Evolutionary conservation across 805 yeast species (phyloP).

Genomic region (Nakazawaea pomicola): DNA sequence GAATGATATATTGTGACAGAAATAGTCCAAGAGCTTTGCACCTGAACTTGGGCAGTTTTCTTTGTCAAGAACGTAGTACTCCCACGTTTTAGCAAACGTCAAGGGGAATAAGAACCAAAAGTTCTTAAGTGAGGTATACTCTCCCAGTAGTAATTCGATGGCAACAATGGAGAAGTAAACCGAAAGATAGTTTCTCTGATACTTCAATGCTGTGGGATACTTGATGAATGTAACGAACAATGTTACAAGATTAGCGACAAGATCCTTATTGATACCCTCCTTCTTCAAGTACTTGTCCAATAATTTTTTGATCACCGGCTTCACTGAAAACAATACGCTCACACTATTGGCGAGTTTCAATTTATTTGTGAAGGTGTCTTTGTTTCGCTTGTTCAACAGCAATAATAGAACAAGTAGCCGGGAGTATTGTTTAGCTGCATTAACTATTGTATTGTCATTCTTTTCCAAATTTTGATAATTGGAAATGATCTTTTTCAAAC

Average conservation of each 20-base stretch:
- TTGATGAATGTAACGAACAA: conserved; percentile 2
- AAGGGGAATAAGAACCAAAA: conserved; percentile 11
- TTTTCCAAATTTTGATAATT: neutral
- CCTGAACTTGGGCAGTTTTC: conserved; percentile 5
- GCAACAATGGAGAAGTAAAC: conserved; percentile 8
- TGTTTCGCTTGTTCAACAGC: neutral
- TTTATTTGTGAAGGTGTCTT: neutral
- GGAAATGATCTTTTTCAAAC: neutral
- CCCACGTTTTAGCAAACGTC: conserved; percentile 13
- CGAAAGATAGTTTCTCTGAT: conserved; percentile 10
- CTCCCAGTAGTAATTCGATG: neutral
- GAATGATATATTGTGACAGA: neutral
- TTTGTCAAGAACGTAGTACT: conserved; percentile 1
- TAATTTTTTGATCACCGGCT: conserved; percentile 3
- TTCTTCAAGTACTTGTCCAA: neutral
- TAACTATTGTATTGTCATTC: conserved; percentile 1
- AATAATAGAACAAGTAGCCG: neutral
- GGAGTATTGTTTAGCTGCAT: conserved; percentile 1
- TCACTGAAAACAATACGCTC: conserved; percentile 3
- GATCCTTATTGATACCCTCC: neutral
- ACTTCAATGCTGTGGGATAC: conserved; percentile 7
- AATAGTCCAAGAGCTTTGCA: conserved; percentile 2
- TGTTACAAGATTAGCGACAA: conserved; percentile 1
- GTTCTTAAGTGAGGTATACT: neutral
- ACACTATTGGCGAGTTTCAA: conserved; percentile 5